Evolutionary conservation across 345 rosid genomes (phyloP).

Genomic region (Boechera stricta): DNA sequence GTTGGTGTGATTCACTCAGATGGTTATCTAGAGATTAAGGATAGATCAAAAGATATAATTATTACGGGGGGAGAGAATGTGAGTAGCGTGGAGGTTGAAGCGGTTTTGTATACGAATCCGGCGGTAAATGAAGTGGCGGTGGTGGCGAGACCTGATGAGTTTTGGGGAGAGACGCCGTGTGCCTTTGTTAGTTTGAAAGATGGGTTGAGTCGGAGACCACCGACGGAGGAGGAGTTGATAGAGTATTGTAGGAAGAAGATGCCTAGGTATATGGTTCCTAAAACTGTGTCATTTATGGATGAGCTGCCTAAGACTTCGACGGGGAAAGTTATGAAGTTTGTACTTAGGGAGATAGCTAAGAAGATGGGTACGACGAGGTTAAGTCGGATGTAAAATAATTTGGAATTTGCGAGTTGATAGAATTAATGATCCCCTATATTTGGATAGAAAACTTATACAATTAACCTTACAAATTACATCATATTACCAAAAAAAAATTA

Average conservation of each 20-base stretch:
- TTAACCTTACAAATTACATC: too few relatives aligned
- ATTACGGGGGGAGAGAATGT: constrained; percentile 90
- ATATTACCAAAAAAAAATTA: too few relatives aligned
- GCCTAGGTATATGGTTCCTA: constrained; percentile 73
- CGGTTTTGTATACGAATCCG: constrained; percentile 67
- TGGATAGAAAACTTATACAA: too few relatives aligned
- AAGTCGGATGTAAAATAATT: constrained; percentile 45
- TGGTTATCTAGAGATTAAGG: constrained; percentile 72
- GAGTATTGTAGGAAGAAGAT: constrained; percentile 53
- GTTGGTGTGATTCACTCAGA: constrained; percentile 76
- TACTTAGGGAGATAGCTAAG: constrained; percentile 53
- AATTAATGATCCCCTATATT: too few relatives aligned
- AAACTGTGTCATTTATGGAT: constrained; percentile 57
- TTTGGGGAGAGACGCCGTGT: constrained; percentile 91
- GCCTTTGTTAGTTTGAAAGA: constrained; percentile 51
- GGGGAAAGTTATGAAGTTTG: constrained; percentile 63
- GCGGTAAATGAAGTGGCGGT: constrained; percentile 79
- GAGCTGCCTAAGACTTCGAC: constrained; percentile 75
- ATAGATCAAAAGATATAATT: constrained; percentile 77
- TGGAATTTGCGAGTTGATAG: too few relatives aligned
- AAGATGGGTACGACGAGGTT: constrained; percentile 45
- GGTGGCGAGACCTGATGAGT: constrained; percentile 78
- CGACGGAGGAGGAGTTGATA: constrained; percentile 44
- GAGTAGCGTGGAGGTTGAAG: constrained; percentile 77
- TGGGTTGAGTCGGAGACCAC: constrained; percentile 51